Conservation (phyloP, 177 flowering plant genomes). For the Tripterygium wilfordii region DNA sequence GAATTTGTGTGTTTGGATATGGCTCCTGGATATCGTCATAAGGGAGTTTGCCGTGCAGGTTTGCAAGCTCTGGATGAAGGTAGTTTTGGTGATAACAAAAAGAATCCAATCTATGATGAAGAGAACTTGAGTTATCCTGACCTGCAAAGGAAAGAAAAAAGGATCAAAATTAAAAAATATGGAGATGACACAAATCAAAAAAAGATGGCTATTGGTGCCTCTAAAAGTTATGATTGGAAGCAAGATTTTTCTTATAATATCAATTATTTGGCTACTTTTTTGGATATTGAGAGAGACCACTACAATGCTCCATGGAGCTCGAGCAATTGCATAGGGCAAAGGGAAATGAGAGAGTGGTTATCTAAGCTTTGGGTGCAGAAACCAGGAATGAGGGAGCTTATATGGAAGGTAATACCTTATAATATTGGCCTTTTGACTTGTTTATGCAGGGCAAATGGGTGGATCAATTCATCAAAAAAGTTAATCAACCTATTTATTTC, state of each 20-base stretch:
- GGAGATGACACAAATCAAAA: constrained; percentile 14
- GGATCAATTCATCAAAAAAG: no score
- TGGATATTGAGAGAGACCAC: constrained; percentile 84
- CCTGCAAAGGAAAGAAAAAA: constrained; percentile 50
- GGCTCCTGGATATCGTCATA: constrained; percentile 94
- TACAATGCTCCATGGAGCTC: constrained; percentile 77
- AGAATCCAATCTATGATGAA: constrained; percentile 13
- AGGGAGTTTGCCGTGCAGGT: constrained; percentile 96
- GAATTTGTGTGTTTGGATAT: constrained; percentile 92
- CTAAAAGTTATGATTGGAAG: constrained; percentile 18
- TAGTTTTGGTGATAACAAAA: constrained; percentile 19
- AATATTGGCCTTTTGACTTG: background rate
- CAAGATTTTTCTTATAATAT: constrained; percentile 56
- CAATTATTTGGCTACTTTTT: constrained; percentile 54
- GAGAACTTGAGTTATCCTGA: constrained; percentile 29
- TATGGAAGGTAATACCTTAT: constrained; percentile 78
- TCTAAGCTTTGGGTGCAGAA: constrained; percentile 79
- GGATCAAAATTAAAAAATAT: constrained; percentile 28
- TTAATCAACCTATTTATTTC: no score
- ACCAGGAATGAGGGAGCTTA: constrained; percentile 65
- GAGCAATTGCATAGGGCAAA: constrained; percentile 73
- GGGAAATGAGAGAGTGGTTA: constrained; percentile 90
- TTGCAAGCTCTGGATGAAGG: constrained; percentile 69
- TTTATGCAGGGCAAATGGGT: no score
- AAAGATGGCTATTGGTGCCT: constrained; percentile 20